Percentiles rank a stretch among this genome's conserved stretches.
Conservation (phyloP, 2,329 filamentous ascomycete genomes). For the Nectriaceae sp. region DNA sequence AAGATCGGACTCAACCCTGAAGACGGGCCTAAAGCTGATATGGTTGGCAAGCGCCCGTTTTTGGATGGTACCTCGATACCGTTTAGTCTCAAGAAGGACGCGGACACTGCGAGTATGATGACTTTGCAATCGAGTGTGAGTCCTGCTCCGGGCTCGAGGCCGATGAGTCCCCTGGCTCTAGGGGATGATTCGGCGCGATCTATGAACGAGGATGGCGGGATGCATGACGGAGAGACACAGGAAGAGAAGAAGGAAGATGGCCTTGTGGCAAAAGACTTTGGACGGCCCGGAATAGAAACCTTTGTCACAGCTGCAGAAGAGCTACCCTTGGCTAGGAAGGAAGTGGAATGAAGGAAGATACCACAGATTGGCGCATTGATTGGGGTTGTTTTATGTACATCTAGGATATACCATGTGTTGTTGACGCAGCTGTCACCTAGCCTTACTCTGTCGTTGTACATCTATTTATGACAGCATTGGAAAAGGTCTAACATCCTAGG, state of each 20-base stretch:
- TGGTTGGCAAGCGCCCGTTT: constrained; percentile 64
- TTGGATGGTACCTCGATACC: constrained; percentile 71
- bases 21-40: constrained; percentile 48
- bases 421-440: too few species aligned
- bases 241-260: constrained; percentile 9
- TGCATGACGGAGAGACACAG: background rate
- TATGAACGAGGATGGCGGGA: background rate
- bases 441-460: too few species aligned
- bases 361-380: too few species aligned
- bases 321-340: constrained; percentile 35
- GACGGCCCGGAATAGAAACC: constrained; percentile 50
- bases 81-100: constrained; percentile 67
- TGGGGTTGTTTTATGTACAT: too few species aligned
- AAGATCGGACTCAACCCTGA: constrained; percentile 38
- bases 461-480: too few species aligned
- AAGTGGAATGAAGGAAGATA: too few species aligned
- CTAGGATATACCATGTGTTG: too few species aligned
- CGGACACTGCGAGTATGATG: constrained; percentile 69
- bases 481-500: too few species aligned
- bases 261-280: constrained; percentile 1
- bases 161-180: constrained; percentile 2
- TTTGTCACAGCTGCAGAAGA: constrained; percentile 57
- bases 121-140: constrained; percentile 54
- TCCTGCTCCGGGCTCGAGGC: constrained; percentile 1
- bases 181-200: background rate